Evolutionary conservation across 495 filamentous ascomycete species (phyloP).

Genomic region (Podospora appendiculata): DNA sequence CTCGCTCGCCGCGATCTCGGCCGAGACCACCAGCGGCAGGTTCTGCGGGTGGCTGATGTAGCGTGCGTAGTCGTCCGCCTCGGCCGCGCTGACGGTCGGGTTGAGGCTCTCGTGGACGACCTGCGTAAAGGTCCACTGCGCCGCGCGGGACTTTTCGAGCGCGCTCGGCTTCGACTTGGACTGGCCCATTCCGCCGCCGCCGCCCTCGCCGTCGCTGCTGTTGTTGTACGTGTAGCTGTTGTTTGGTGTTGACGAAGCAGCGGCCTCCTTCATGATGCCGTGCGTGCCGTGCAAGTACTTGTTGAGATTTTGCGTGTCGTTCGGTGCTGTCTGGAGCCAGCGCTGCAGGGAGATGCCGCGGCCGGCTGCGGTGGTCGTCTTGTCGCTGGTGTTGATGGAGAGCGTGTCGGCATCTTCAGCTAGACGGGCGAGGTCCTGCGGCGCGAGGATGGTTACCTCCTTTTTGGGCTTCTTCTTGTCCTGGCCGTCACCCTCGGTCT

Average conservation of each 20-base stretch:
- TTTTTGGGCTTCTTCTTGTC: constrained; percentile 50
- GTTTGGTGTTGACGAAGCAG: background rate
- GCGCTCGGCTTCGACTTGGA: constrained; percentile 32
- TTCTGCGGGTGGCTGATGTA: constrained; percentile 88
- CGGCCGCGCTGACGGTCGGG: constrained; percentile 62
- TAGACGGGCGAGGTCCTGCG: constrained; percentile 32
- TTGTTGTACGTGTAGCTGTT: constrained; percentile 4
- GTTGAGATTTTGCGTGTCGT: constrained; percentile 7
- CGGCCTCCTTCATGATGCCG: constrained; percentile 39
- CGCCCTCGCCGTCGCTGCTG: constrained; percentile 11
- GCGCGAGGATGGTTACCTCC: constrained; percentile 53
- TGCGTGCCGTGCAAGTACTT: constrained; percentile 23
- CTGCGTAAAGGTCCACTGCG: constrained; percentile 82
- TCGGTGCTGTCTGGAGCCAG: constrained; percentile 40
- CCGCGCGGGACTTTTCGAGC: constrained; percentile 58
- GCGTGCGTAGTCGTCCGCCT: constrained; percentile 79
- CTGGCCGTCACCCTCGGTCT: constrained; percentile 26
- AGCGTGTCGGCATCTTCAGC: constrained; percentile 27
- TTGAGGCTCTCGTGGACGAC: constrained; percentile 72
- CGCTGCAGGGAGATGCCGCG: constrained; percentile 42
- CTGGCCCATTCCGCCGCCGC: too few relatives aligned
- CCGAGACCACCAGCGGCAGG: constrained; percentile 78
- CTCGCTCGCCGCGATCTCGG: constrained; percentile 45
- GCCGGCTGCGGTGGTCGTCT: constrained; percentile 10
- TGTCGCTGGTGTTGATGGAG: constrained; percentile 26